Percentiles rank a stretch among this genome's conserved stretches.
These are phyloP conservation scores for Bipolaris cookei DNA, from an alignment of 2,329 filamentous ascomycete species.

Conservation along the genomic window DNA sequence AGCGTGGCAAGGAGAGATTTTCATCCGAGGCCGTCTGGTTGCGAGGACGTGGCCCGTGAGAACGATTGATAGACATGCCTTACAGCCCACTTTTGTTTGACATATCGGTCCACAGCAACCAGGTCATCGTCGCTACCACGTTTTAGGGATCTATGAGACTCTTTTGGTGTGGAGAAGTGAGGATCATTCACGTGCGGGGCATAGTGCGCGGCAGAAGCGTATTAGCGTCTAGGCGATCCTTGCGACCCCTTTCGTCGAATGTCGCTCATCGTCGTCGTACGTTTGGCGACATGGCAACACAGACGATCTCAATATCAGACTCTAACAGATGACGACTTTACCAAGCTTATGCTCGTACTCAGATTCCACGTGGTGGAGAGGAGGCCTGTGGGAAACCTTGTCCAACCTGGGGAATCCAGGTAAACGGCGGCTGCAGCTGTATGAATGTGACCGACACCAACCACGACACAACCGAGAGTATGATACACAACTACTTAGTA, in stretches of 20 bases:
- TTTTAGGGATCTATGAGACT: slow-evolving; percentile 2
- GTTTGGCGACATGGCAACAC: not conserved
- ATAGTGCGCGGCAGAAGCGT: not conserved
- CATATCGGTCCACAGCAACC: not conserved
- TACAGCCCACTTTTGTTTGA: slow-evolving; percentile 2
- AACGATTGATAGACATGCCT: not conserved
- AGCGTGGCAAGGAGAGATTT: not conserved
- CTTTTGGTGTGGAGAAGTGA: not conserved
- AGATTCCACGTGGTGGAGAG: not conserved
- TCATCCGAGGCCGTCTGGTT: not conserved
- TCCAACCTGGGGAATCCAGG: not conserved
- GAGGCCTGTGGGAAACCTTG: slow-evolving; percentile 3
- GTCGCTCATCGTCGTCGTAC: not conserved
- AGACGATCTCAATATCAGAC: slow-evolving; percentile 6
- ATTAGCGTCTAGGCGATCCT: not conserved
- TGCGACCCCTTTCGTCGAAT: not conserved
- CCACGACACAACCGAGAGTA: not conserved
- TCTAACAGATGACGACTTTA: not conserved
- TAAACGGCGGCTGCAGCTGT: not conserved
- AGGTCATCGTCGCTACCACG: not conserved
- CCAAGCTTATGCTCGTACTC: not conserved
- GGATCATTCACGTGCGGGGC: not conserved
- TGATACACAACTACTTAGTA: not conserved
- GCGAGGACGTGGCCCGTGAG: not conserved
- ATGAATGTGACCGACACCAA: not conserved